Base-by-base conservation (phyloP, 768 basidiomycete species). In the Glaciozyma antarctica region DNA sequence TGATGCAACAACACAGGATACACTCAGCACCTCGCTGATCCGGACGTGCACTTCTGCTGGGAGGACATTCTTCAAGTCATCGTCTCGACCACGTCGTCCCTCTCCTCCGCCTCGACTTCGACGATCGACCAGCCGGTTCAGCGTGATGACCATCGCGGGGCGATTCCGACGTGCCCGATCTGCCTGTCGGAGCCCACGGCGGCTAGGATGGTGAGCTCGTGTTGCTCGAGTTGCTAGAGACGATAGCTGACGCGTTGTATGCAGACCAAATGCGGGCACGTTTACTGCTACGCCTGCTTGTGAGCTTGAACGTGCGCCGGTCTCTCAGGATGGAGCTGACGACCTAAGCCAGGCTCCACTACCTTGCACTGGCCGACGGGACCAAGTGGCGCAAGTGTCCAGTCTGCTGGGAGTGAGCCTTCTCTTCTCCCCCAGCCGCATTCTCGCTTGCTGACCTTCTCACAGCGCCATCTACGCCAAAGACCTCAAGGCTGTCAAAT, bases 401-500 rank as follows among this genome's bases (percentile, higher is more conserved):
- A 5, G 91, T 99, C 58, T 99, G 95, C 77, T 89, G 87, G 73
- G 95, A 98, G 69, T 63, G 17, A 60, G 68, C 47, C 41, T 24
- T 17, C 24, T 47, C 30, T n/a, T 8, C 1, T 6, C 1, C 15
- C 7, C 8, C 21, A 3, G 1, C 24, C 24, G n/a, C 28, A 0
- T 7, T n/a, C 19, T 3, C 15, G 26, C 48, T 32, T 34, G 49
- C 34, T 41, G 28, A 62, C 7, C 43, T 13, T 4, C 54, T 15
- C 38, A 7, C 34, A 69, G 68, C 79, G 88, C 91, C 17, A 82
- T 99, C 53, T 86, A 87, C 76, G 88, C 88, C 77, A 83, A 83
- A 66, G 89, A 93, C 76, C 84, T 98, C 69, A 97, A 95, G 80
- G 83, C 82, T 62, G 93, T 98, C 75, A 90, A 88, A 74, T 98